Evolutionary conservation across 2,329 filamentous ascomycete species (phyloP).

Genomic region (Sporothrix brunneoviolacea): DNA sequence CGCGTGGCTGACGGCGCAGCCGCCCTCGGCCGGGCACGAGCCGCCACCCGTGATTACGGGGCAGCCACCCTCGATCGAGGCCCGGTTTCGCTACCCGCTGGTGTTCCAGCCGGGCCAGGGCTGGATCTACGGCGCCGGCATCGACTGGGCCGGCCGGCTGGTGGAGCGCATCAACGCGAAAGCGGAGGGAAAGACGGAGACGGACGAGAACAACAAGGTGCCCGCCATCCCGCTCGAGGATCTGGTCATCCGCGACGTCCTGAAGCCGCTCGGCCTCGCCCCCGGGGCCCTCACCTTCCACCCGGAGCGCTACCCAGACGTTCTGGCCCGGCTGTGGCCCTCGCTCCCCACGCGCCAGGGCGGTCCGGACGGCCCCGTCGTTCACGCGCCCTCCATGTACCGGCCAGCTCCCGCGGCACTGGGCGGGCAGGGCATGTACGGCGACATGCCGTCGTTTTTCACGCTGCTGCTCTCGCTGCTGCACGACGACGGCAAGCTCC

Average conservation of each 20-base stretch:
- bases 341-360: conserved; percentile 17
- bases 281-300: conserved; percentile 15
- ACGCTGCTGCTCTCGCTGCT: conserved; percentile 41
- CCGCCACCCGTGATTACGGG: not conserved
- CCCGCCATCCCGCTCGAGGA: conserved; percentile 14
- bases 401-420: not conserved
- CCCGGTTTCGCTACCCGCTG: conserved; percentile 14
- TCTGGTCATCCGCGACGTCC: conserved; percentile 13
- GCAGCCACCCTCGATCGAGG: conserved; percentile 9
- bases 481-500: conserved; percentile 40
- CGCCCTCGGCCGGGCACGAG: not conserved
- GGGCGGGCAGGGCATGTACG: conserved; percentile 32
- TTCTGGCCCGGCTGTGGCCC: conserved; percentile 12
- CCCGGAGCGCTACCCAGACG: conserved; percentile 15
- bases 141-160: conserved; percentile 19
- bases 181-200: not conserved
- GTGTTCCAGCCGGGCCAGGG: conserved; percentile 17
- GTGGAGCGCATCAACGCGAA: conserved; percentile 13
- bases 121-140: conserved; percentile 18
- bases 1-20: not conserved
- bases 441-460: conserved; percentile 34
- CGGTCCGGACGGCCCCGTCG: conserved; percentile 13
- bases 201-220: not conserved
- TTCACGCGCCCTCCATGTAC: conserved; percentile 2
- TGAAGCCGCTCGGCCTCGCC: conserved; percentile 17